Base-by-base conservation (phyloP, 441 rosid species). In the Gossypium davidsonii region DNA sequence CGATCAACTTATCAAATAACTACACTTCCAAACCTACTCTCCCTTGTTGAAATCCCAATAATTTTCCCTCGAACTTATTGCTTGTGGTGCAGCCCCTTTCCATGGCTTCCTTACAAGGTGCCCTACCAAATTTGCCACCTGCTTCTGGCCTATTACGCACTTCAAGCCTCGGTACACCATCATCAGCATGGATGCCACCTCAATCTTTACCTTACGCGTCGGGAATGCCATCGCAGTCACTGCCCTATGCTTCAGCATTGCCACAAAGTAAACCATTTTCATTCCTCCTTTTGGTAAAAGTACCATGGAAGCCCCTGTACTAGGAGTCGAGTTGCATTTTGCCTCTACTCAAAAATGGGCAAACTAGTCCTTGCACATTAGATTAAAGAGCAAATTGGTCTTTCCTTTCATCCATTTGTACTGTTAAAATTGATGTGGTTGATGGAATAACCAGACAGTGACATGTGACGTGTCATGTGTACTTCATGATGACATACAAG, bases 81-180 rank as follows among this genome's bases (percentile, higher is more conserved):
- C 81, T 67, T 71, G 10, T 66, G 73, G 20, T 91, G 81, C 75
- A 86, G 92, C 93, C 90, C 77, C 92, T 93, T 85, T 86, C 96
- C 72, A 84, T 93, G 91, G 82, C 78, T 39, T 56, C 97, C 73
- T 76, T 88, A 76, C 94, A 88, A 83, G 80, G 90, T 75, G 90
- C 91, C 68, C 74, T 91, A 72, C 96, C 88, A 56, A 86, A 73
- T 76, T 31, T 76, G 60, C 80, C 86, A 39, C 86, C 87, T 76
- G 65, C 89, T 37, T 79, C 88, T 8, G 83, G 86, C 53, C 58
- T 88, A 23, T 67, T 80, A 57, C 88, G 14, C 52, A 44, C 87
- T 49, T 76, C 92, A 46, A 74, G 84, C 72, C 79, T 84, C 71
- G 90, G 83, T 25, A 26, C 81, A 73, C 83, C 87, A 10, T 65